These are phyloP conservation scores for Blastomyces parvus DNA, from an alignment of 2,329 filamentous ascomycete genomes.

Conservation along the genomic window DNA sequence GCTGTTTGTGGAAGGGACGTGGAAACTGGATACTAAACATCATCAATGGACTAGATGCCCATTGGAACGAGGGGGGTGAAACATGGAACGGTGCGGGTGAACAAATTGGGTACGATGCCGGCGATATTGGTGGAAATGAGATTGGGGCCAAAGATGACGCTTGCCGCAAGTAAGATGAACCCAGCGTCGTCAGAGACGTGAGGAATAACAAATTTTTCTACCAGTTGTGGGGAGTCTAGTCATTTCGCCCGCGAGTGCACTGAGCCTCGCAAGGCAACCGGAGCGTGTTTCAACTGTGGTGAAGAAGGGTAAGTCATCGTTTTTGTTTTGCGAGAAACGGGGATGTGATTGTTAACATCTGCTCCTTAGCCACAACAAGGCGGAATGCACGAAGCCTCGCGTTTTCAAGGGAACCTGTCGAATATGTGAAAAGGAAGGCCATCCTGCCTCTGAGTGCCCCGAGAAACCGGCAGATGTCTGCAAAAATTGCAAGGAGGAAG, in stretches of 20 bases:
- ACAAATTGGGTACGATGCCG: conserved; percentile 7
- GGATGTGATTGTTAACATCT: conserved; percentile 9
- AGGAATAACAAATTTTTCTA: conserved; percentile 8
- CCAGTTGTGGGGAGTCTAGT: conserved; percentile 26
- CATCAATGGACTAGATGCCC: conserved; percentile 2
- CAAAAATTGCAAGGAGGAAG: conserved; percentile 40
- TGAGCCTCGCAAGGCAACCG: conserved; percentile 30
- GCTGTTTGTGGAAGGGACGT: not conserved
- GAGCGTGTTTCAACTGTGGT: conserved; percentile 40
- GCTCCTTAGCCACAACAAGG: conserved; percentile 32
- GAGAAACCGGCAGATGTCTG: conserved; percentile 36
- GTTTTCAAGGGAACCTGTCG: conserved; percentile 41
- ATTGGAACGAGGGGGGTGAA: conserved; percentile 12
- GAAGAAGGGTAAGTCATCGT: conserved; percentile 31
- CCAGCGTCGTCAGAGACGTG: not conserved
- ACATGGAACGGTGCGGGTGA: not conserved
- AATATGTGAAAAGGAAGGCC: conserved; percentile 39
- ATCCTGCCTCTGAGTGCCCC: conserved; percentile 38
- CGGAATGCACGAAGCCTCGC: conserved; percentile 38
- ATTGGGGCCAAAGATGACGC: conserved; percentile 18
- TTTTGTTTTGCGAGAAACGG: not conserved
- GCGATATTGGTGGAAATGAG: conserved; percentile 8
- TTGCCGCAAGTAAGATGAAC: conserved; percentile 30
- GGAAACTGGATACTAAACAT: not conserved
- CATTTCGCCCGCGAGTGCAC: conserved; percentile 38